A percentile compares a stretch with the other conserved stretches of the same genome.
Conservation (phyloP, 768 basidiomycete species). For the Tylopilus sp. region DNA sequence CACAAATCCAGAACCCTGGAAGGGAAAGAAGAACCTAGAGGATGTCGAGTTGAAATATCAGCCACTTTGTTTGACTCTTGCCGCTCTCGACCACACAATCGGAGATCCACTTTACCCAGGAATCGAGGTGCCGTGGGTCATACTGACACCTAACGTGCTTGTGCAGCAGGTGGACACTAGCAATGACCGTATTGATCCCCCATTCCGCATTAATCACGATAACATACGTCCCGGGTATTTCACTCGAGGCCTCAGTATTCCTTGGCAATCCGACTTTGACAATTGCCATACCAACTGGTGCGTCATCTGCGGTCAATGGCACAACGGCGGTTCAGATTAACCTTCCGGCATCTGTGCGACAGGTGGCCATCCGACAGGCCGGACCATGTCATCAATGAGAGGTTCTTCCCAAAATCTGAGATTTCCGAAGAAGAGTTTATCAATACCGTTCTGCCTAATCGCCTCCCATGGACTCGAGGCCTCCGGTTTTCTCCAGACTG, state of each 20-base stretch:
- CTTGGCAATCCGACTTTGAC: neutral
- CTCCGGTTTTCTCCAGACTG: neutral
- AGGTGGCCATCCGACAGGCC: neutral
- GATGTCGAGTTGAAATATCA: neutral
- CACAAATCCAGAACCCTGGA: neutral
- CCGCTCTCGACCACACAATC: neutral
- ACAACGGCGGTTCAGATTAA: neutral
- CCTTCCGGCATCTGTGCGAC: neutral
- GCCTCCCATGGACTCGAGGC: neutral
- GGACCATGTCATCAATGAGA: neutral
- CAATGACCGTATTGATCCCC: neutral
- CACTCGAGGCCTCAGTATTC: neutral
- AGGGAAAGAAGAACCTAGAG: neutral
- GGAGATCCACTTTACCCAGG: neutral
- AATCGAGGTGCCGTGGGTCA: neutral
- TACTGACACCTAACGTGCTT: neutral
- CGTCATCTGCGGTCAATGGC: neutral
- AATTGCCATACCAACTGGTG: neutral
- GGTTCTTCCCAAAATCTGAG: neutral
- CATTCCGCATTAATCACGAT: neutral
- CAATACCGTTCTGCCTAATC: neutral
- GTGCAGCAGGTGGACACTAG: neutral
- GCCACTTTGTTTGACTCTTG: neutral
- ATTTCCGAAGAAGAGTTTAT: neutral
- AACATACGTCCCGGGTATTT: neutral